phyloP scores from a whole-genome alignment of 23 red algal species.

The Agarophyton chilense region DNA sequence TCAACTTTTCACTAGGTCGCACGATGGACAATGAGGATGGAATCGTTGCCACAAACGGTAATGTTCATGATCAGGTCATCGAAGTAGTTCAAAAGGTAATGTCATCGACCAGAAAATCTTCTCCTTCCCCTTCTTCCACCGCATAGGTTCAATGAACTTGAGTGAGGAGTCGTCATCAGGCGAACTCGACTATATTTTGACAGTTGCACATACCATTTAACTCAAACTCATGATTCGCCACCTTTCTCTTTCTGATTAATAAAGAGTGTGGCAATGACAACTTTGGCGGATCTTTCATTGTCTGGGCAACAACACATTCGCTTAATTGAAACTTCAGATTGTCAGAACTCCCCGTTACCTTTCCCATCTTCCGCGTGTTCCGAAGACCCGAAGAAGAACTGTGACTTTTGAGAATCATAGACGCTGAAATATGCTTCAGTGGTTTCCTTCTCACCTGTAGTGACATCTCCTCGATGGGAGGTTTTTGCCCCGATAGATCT shows the following conservation, averaged over 20 bases:
- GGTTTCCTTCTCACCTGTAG: not conserved
- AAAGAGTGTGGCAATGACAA: not conserved
- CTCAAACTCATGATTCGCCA: not conserved
- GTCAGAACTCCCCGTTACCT: not conserved
- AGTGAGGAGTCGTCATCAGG: not conserved
- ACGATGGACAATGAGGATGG: conserved; percentile 89
- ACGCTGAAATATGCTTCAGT: conserved; percentile 46
- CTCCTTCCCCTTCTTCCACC: not conserved
- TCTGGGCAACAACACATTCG: not conserved
- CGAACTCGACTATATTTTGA: no score
- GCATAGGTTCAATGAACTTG: not conserved
- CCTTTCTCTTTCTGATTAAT: not conserved
- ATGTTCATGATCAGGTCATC: conserved; percentile 56
- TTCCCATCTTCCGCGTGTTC: not conserved
- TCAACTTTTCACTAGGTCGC: conserved; percentile 87
- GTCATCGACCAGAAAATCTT: conserved; percentile 8
- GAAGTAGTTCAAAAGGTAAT: conserved; percentile 54
- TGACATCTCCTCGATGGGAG: not conserved
- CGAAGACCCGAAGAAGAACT: not conserved
- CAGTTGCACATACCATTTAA: not conserved
- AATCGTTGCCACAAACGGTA: conserved; percentile 89
- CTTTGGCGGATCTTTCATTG: not conserved
- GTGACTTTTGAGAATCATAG: conserved; percentile 19
- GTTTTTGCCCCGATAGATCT: conserved; percentile 18
- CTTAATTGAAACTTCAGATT: not conserved